These are phyloP conservation scores for Byssothecium circinans DNA, from an alignment of 2,329 filamentous ascomycete species.

Conservation along the genomic window DNA sequence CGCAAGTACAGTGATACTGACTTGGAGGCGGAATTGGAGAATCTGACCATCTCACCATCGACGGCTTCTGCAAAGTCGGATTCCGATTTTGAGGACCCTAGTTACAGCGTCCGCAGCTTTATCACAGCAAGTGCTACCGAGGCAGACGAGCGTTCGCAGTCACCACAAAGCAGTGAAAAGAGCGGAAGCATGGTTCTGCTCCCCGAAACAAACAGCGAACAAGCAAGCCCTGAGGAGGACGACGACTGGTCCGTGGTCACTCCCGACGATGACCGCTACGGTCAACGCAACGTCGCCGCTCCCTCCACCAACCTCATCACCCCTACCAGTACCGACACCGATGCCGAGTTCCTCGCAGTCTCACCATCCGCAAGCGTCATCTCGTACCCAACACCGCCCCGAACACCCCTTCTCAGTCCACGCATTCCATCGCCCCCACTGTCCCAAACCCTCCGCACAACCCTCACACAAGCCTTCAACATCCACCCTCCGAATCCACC, in stretches of 20 bases:
- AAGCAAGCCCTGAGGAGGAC: background rate
- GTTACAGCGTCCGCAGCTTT: background rate
- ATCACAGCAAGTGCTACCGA: background rate
- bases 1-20: background rate
- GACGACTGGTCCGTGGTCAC: constrained; percentile 9
- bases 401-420: too few relatives aligned
- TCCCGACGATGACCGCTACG: background rate
- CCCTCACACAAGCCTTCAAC: too few relatives aligned
- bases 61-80: background rate
- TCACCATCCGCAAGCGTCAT: too few relatives aligned
- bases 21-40: background rate
- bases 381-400: too few relatives aligned
- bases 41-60: background rate
- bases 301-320: too few relatives aligned
- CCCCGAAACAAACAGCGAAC: background rate
- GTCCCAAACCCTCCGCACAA: too few relatives aligned
- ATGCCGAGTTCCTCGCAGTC: too few relatives aligned
- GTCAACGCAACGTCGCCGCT: too few relatives aligned
- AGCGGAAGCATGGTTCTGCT: background rate
- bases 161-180: background rate
- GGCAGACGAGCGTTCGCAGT: background rate
- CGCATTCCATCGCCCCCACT: too few relatives aligned
- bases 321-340: too few relatives aligned
- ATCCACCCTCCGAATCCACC: too few relatives aligned
- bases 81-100: background rate